Evolutionary conservation across 1,284 basidiomycete species (phyloP).

Genomic region (Earliella scabrosa): DNA sequence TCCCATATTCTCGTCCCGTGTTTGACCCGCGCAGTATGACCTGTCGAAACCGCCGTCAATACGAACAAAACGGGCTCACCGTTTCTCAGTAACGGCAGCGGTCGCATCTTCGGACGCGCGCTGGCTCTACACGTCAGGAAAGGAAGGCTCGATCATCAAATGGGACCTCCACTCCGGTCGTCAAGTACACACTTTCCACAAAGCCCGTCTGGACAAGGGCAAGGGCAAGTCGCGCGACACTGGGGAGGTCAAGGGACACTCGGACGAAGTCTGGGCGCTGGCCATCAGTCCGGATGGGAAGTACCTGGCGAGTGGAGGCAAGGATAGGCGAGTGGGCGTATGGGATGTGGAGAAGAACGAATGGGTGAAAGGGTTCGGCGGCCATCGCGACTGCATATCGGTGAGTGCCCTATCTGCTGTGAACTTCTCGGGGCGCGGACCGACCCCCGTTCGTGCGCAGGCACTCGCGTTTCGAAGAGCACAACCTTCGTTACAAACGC

Average conservation of each 20-base stretch:
- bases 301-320: constrained; percentile 86
- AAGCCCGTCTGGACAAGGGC: constrained; percentile 51
- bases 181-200: constrained; percentile 62
- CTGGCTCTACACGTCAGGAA: constrained; percentile 82
- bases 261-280: constrained; percentile 83
- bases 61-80: constrained; percentile 70
- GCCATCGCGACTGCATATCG: constrained; percentile 87
- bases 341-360: constrained; percentile 79
- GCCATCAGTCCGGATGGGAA: constrained; percentile 88
- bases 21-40: constrained; percentile 39
- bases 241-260: constrained; percentile 71
- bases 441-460: constrained; percentile 42
- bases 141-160: constrained; percentile 85
- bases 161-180: constrained; percentile 75
- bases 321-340: constrained; percentile 79
- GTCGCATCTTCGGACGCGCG: constrained; percentile 70
- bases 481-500: constrained; percentile 48
- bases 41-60: constrained; percentile 50
- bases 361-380: constrained; percentile 82
- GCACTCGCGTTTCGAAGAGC: constrained; percentile 82
- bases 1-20: not conserved
- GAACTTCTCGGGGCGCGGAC: not conserved
- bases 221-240: constrained; percentile 67
- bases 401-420: constrained; percentile 49
- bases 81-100: constrained; percentile 78